phyloP scores from a whole-genome alignment of 2,329 filamentous ascomycete genomes.

The Calonectria pteridis region DNA sequence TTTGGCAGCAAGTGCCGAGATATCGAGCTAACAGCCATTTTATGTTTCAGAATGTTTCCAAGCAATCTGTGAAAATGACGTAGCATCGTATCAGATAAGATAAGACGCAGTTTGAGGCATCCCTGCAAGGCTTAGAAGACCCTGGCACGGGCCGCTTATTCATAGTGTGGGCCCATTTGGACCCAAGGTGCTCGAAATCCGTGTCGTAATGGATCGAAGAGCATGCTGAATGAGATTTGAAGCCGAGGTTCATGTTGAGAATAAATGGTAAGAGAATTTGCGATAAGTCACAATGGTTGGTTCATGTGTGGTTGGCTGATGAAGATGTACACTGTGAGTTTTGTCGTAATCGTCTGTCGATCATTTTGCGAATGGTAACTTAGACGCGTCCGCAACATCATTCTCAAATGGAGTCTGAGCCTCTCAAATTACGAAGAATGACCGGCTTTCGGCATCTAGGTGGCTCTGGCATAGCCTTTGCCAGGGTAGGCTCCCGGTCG shows the following conservation, averaged over 20 bases:
- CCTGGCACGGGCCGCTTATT: background rate
- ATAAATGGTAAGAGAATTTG: too few relatives aligned
- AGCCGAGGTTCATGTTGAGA: background rate
- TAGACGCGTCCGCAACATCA: background rate
- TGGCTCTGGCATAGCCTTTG: background rate
- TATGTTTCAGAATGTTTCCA: background rate
- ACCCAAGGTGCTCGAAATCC: background rate
- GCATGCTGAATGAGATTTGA: background rate
- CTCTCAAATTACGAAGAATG: background rate
- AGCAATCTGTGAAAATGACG: background rate
- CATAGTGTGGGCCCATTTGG: background rate
- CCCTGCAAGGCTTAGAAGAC: background rate
- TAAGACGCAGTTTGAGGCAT: background rate
- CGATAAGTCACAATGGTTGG: background rate
- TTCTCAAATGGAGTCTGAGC: background rate
- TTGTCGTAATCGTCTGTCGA: background rate
- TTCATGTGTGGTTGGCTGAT: background rate
- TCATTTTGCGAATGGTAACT: background rate
- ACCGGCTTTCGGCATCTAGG: background rate
- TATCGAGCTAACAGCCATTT: background rate
- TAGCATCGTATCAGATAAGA: background rate
- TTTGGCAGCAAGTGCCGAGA: too few relatives aligned
- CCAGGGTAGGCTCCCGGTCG: background rate
- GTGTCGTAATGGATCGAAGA: background rate
- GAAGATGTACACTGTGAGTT: background rate